A percentile compares a stretch with the other conserved stretches of the same genome.
Evolutionary conservation across 139 green algal genomes (phyloP).

Genomic region (Chloropicon primus): DNA sequence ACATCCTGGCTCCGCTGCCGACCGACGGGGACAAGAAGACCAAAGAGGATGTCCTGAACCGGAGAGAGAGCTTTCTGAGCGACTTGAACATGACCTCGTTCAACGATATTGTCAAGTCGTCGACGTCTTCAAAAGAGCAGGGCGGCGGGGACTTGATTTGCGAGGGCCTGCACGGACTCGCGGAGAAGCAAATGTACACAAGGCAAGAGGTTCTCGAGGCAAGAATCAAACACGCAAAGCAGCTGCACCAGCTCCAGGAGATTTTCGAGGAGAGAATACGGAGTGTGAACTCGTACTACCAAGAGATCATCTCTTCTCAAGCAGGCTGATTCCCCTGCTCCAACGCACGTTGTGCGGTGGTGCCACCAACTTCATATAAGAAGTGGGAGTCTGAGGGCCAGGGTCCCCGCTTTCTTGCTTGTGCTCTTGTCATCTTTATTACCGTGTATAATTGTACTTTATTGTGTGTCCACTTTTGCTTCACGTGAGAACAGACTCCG

Average conservation of each 20-base stretch:
- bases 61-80: background rate
- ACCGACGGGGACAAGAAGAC: background rate
- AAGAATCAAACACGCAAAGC: background rate
- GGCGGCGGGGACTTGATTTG: background rate
- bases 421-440: background rate
- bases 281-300: background rate
- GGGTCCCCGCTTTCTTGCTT: background rate
- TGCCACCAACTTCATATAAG: no score
- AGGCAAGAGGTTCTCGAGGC: background rate
- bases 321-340: no score
- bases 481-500: background rate
- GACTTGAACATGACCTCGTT: background rate
- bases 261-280: background rate
- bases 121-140: background rate
- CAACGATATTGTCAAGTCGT: background rate
- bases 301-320: background rate
- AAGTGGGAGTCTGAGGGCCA: no score
- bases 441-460: background rate
- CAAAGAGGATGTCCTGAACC: background rate
- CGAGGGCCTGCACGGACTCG: background rate
- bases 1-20: background rate
- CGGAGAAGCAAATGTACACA: background rate
- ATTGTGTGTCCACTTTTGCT: background rate
- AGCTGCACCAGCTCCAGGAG: background rate
- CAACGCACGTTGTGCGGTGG: no score